Evolutionary conservation across 768 basidiomycete genomes (phyloP), one percentile per base, ranked within the genome.

Genomic region (Tremella mesenterica): DNA sequence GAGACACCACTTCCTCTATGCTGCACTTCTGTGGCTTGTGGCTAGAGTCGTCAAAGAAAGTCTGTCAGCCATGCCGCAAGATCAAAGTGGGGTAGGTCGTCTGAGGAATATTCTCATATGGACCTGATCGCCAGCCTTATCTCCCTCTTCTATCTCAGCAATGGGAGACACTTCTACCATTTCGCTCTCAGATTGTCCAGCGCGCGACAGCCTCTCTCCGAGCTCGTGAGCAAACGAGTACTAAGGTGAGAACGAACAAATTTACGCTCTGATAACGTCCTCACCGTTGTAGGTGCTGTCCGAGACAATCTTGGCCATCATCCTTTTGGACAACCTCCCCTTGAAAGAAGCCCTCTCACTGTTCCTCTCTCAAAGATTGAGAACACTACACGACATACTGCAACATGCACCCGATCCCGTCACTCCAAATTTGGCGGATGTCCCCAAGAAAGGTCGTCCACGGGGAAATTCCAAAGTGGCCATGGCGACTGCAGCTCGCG

Each of bases 91-190:
- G 43, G 63, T 63, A 18, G 57, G 70, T 73, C 75, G 20, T 13
- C 43, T 79, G 81, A 55, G 82, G 41, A 34, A 36, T 54, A 83
- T 0, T 77, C 88, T 28, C 79, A 83, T 65, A 18, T 18, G 56
- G 33, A 41, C 2, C 44, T 44, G 20, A 48, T 13, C 1, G 14
- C 4, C 64, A 91, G 89, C 81, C 81, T 44, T 87, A 91, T 73
- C 85, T 92, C 59, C 88, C 91, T 25, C 76, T 96, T 4, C 81
- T 89, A 2, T 85, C 89, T 60, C 83, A 88, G 30, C 92, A 96
- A 73, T 96, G 91, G 92, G 92, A 93, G 53, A 79, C 81, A 0
- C 81, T 96, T 7, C 81, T 83, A 4, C 87, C 86, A 59, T 89
- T 93, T 67, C 83, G 89, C 39, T 77, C 84, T 0, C 90, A 93